Base-by-base conservation (phyloP, 23 red algal genomes). In the Gracilaria domingensis region DNA sequence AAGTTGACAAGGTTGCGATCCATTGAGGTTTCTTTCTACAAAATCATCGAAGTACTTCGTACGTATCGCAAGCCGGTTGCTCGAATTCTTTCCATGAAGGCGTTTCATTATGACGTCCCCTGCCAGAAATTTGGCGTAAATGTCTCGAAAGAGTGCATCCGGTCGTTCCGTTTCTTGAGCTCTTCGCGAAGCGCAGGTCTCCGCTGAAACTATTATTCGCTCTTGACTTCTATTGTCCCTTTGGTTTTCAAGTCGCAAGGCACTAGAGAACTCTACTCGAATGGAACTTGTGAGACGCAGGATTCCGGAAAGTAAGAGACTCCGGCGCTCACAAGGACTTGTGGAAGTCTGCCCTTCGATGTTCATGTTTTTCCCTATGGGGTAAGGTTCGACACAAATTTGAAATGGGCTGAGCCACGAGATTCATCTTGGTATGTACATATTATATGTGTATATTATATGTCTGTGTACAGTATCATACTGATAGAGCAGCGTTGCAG, bases 31-130 rank as follows among this genome's bases (percentile, higher is more conserved):
- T 16, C 48, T 60, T 44, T 66, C 24, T 17, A 87, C 47, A 88
- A 94, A 94, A 39, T 94, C 91, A 48, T 94, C 91, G 76, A 94
- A 94, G 48, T 94, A 94, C 34, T 53, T 75, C 17, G 82, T 87
- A 13, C 91, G 91, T n/a, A 94, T 86, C 7, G 91, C 47, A 48
- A 94, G 87, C 26, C 59, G 29, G 26, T 6, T 30, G 24, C 59
- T 62, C 1, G 24, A 8, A 11, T 29, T 29, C 29, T 30, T 62
- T 20, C 28, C 67, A 37, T 21, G 67, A 44, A n/a, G 4, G 18
- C 38, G 67, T 20, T n/a, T 21, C 38, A 42, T 23, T 7, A 29
- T 29, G 35, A 9, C 20, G 21, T 40, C 38, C 20, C 67, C 67
- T 20, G 67, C 67, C 20, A 73, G 35, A 44, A 23, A 1, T 20